Evolutionary conservation across 768 basidiomycete species (phyloP).

Genomic region (Udeniomyces megalosporus): DNA sequence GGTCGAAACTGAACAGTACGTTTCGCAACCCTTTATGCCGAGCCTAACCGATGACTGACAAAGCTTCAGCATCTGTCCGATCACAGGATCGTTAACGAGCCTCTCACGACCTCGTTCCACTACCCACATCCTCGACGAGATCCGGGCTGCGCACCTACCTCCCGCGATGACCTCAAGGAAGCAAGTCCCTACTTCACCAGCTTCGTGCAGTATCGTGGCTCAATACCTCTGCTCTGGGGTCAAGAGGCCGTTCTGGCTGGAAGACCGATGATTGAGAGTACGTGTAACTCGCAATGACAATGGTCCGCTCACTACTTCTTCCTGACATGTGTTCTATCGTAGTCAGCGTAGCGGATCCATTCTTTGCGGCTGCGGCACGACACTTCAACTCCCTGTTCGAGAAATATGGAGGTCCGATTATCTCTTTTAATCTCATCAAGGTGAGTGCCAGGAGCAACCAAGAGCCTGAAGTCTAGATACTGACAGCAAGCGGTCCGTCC

Average conservation of each 20-base stretch:
- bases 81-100: constrained; percentile 60
- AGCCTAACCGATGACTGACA: no score
- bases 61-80: background rate
- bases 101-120: constrained; percentile 75
- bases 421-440: constrained; percentile 89
- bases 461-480: no score
- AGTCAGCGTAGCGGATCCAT: constrained; percentile 91
- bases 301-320: background rate
- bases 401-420: constrained; percentile 77
- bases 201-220: constrained; percentile 59
- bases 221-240: constrained; percentile 92
- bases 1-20: constrained; percentile 85
- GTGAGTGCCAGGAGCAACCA: constrained; percentile 35
- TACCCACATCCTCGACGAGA: constrained; percentile 37
- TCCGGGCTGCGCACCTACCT: background rate
- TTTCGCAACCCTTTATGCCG: no score
- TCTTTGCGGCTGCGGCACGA: constrained; percentile 75
- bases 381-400: constrained; percentile 85
- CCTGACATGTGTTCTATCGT: no score
- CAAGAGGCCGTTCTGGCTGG: constrained; percentile 46
- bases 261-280: constrained; percentile 81
- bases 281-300: constrained; percentile 23
- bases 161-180: background rate
- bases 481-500: background rate
- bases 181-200: constrained; percentile 68